Evolutionary conservation across 2,329 filamentous ascomycete species (phyloP), one percentile per base, ranked within the genome.

Genomic region (Penicillium corylophilum): DNA sequence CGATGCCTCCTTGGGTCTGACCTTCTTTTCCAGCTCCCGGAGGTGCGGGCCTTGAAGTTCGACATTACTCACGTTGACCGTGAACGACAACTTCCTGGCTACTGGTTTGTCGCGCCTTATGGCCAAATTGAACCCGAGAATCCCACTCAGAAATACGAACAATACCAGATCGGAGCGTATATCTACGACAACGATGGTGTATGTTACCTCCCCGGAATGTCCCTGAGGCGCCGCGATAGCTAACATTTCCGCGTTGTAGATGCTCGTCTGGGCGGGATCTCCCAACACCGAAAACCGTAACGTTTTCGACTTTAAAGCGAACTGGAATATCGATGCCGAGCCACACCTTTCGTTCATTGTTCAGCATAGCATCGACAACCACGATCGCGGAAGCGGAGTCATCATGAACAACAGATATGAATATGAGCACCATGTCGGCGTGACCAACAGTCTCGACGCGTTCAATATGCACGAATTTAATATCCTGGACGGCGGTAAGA

Each of bases 31-130:
- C 16, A 63, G 60, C 55, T 63, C n/a, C 60, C 60, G 16, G 52
- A 55, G 26, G 43, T 62, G 29, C 47, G 59, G 18, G 59, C 59
- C 16, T 33, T 60, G 44, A 64, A 57, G 46, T 65, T 57, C 42
- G 48, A 65, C 24, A 48, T 66, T 15, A 46, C 48, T 23, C 53
- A 64, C 43, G 36, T 61, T 33, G 53, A 66, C 33, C 58, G 59
- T 23, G 56, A 59, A 16, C 57, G 49, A 29, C 51, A 64, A 36
- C 64, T 63, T 3, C 74, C 75, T 0, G 76, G 76, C 12, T 78
- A 77, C 63, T 74, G 76, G 56, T 78, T 78, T 56, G 65, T 78
- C 38, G 73, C 74, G 4, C 76, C 76, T 1, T 78, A 77, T 57
- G 54, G 59, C 1, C 48, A 55, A 22, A 57, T 60, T 16, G 53